Evolutionary conservation across 2,329 filamentous ascomycete species (phyloP).

Genomic region (Pseudocercospora pini-densiflorae): DNA sequence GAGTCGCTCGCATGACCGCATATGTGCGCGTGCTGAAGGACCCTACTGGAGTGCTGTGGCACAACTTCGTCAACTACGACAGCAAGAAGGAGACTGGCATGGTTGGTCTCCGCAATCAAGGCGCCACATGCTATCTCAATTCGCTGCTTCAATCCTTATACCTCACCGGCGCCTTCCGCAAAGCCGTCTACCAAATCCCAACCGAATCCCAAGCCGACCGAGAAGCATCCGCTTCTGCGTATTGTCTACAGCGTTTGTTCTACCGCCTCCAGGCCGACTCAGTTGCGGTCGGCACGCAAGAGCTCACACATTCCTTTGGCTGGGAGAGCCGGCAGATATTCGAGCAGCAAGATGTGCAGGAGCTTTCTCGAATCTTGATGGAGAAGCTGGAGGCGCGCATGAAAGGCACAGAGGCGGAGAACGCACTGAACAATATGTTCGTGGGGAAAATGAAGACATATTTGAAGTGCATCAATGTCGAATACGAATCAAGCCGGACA

Average conservation of each 20-base stretch:
- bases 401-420: slow-evolving; percentile 94
- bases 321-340: slow-evolving; percentile 99
- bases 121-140: slow-evolving; percentile 67
- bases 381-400: slow-evolving; percentile 96
- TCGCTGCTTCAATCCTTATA: slow-evolving; percentile 54
- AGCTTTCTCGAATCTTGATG: slow-evolving; percentile 95
- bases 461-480: slow-evolving; percentile 97
- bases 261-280: slow-evolving; percentile 91
- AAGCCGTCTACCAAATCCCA: slow-evolving; percentile 97
- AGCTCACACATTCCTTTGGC: slow-evolving; percentile 94
- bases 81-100: slow-evolving; percentile 99
- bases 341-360: slow-evolving; percentile 98
- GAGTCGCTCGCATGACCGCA: slow-evolving; percentile 77
- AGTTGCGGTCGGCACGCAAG: slow-evolving; percentile 82
- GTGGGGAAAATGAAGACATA: slow-evolving; percentile 99
- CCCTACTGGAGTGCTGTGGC: slow-evolving; percentile 86
- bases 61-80: slow-evolving; percentile 92
- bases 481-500: slow-evolving; percentile 92
- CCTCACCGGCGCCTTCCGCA: slow-evolving; percentile 82
- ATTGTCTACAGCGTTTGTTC: slow-evolving; percentile 90
- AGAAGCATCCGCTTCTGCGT: slow-evolving; percentile 76
- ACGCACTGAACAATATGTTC: slow-evolving; percentile 86
- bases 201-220: slow-evolving; percentile 82
- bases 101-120: slow-evolving; percentile 95
- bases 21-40: slow-evolving; percentile 84